Conservation (phyloP, 23 red algal genomes). For the Pyropia haitanensis region DNA sequence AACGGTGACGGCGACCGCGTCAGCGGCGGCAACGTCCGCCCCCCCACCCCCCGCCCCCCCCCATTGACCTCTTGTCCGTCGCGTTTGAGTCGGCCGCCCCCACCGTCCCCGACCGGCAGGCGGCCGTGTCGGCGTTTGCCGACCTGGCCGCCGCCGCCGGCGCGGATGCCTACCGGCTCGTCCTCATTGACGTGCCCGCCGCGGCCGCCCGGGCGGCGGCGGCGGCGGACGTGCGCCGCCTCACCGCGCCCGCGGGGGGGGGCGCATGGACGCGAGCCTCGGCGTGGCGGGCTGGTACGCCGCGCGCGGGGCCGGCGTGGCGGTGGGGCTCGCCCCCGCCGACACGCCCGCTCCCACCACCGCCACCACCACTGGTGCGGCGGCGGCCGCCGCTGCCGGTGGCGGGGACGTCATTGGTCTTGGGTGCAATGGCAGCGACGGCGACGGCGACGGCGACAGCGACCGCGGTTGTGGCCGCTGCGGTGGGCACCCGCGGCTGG, state of each 20-base stretch:
- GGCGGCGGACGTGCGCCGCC: conserved; percentile 12
- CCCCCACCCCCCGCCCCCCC: too few species aligned
- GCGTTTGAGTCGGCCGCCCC: conserved; percentile 29
- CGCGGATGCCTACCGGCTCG: conserved; percentile 20
- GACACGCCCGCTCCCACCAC: too few species aligned
- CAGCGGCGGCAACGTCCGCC: too few species aligned
- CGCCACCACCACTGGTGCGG: too few species aligned
- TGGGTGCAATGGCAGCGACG: too few species aligned
- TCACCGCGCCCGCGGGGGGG: conserved; percentile 43
- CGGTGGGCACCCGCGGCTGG: not conserved
- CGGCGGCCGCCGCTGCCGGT: too few species aligned
- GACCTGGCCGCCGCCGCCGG: conserved; percentile 19
- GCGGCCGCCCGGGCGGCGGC: conserved; percentile 6
- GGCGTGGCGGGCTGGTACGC: conserved; percentile 77
- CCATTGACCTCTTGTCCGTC: conserved; percentile 74
- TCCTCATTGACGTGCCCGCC: conserved; percentile 51
- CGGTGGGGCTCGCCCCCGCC: not conserved
- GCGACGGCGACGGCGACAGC: not conserved
- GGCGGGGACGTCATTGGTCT: too few species aligned
- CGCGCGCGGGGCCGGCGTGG: conserved; percentile 22
- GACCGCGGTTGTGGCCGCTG: not conserved
- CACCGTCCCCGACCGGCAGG: conserved; percentile 41
- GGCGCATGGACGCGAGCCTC: conserved; percentile 78
- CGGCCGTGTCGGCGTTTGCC: conserved; percentile 24
- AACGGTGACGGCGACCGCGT: too few species aligned